Base-by-base conservation (phyloP, 2,329 filamentous ascomycete species). In the Fusarium sp. region DNA sequence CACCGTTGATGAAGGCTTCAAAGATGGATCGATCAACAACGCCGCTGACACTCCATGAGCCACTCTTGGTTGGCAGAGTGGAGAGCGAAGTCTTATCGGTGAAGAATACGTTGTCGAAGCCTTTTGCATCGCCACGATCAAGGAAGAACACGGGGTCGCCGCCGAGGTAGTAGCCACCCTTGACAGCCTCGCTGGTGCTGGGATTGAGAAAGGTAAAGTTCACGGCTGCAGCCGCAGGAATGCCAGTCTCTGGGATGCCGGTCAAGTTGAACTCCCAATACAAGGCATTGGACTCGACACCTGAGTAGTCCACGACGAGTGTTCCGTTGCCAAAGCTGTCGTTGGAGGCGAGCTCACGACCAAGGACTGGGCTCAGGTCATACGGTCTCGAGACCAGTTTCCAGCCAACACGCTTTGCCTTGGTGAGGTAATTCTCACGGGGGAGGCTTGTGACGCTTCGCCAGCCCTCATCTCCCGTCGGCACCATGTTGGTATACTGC, bases 191-290 rank as follows among this genome's bases (percentile, higher is more conserved):
- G 21, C 68, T 70, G 0, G 69, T 67, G 2, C 33, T 15, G 1
- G 71, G 67, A 37, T 65, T 70, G 2, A 47, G 9, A 25, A 74
- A 67, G 0, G 67, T 71, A 25, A 75, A 73, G 37, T 73, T 72
- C 27, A 76, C 37, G 0, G 67, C 68, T 1, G 73, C 69, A 1
- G 57, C 62, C 3, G 64, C 38, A 0, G 63, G 17, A 0, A 71
- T 41, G 3, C 63, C 63, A 1, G 21, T 45, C 1, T 64, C 42
- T 0, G 71, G 68, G 7, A 74, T 61, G 1, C 71, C 75, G 9
- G 80, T 82, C 35, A 87, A 74, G 57, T 84, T 83, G 39, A 80
- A 78, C 49, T 84, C 80, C 65, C 87, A 80, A 66, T 83, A 84
- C 3, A 88, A 65, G 0, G 84, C 83, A 7, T 80, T 79, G 1